Base-by-base conservation (phyloP, 768 basidiomycete genomes). In the Strobilomyces dryophilus region DNA sequence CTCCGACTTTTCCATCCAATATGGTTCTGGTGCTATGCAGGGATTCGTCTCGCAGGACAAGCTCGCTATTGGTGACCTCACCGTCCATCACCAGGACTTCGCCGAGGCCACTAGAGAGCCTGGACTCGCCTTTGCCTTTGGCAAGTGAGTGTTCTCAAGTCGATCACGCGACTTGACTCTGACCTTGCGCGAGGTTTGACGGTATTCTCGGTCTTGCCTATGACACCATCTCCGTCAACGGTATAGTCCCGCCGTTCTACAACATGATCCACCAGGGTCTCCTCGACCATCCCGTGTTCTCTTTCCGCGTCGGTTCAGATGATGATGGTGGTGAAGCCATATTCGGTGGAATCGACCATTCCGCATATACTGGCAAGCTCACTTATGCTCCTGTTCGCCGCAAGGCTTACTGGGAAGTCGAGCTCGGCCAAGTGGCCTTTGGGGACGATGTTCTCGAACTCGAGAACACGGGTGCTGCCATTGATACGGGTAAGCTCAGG, bases 321-420 rank as follows among this genome's bases (percentile, higher is more conserved):
- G 76, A 81, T 0, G 95, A 97, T 65, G 92, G 87, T 48, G 95
- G 95, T 46, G 92, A 93, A 69, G 92, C 87, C 32, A 73, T 87
- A 53, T 98, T 98, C 58, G 95, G 95, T 60, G 95, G 94, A 40
- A 79, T 98, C 56, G 94, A 99, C 69, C 48, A 70, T 11, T 60
- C 60, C 24, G 87, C 90, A 32, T 98, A 89, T 75, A 80, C 70
- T 5, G 97, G 97, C 68, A 75, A 84, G 65, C 79, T 99, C 54
- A 64, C 70, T 21, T 98, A 98, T 63, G 92, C 88, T 29, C 95
- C 97, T 47, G 78, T 99, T 48, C 86, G 95, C 62, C 83, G 92
- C 62, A 93, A 91, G 79, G 97, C 92, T 5, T 98, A 97, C 74
- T 97, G 95, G 95, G 95, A 98, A 72, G 92, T 98, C 43, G 93